Evolutionary conservation across 495 filamentous ascomycete species (phyloP), one percentile per base, ranked within the genome.

Genomic region (Podospora tetraspora): DNA sequence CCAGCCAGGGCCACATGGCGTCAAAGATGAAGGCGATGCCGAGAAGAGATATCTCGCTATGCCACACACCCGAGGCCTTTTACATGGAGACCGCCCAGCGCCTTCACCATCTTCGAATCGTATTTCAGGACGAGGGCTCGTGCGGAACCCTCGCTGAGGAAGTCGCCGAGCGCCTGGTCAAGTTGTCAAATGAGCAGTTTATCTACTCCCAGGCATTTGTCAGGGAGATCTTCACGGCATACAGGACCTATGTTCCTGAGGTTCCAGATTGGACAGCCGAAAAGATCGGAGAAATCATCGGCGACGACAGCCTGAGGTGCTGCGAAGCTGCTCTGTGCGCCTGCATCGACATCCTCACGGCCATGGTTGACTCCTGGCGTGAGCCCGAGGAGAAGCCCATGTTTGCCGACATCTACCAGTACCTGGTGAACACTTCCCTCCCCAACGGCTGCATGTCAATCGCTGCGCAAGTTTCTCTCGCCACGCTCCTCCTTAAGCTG

Each of bases 331-430:
- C 91, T 10, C 78, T 92, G 56, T 82, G 84, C 29, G 73, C 91
- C 61, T 90, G 89, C 67, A 81, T 97, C 29, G 87, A 90, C 61
- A 79, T 92, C 69, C 84, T 97, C 82, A 82, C 82, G 62, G 83
- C 85, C 67, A 84, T 94, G 68, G 85, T 82, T 29, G 72, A 80
- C 25, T 79, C 89, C 66, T 97, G 92, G 92, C 77, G 84, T 23
- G 79, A 82, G 8, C 13, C 57, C 30, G 12, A 24, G 13, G 19
- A 16, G 3, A 61, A 25, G 57, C 83, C 86, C 1, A 81, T 84
- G 64, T 92, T 87, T 27, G 83, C 86, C 60, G 88, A 92, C 59
- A 76, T 98, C n/a, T 98, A 97, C 77, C 76, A 83, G 23, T 94
- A 91, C 85, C 89, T 94, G 70, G 84, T 92, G 23, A 87, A 86